A percentile compares a stretch with the other conserved stretches of the same genome.
These are phyloP conservation scores for Diaporthe ampelina DNA, from an alignment of 2,329 filamentous ascomycete species.

Conservation along the genomic window DNA sequence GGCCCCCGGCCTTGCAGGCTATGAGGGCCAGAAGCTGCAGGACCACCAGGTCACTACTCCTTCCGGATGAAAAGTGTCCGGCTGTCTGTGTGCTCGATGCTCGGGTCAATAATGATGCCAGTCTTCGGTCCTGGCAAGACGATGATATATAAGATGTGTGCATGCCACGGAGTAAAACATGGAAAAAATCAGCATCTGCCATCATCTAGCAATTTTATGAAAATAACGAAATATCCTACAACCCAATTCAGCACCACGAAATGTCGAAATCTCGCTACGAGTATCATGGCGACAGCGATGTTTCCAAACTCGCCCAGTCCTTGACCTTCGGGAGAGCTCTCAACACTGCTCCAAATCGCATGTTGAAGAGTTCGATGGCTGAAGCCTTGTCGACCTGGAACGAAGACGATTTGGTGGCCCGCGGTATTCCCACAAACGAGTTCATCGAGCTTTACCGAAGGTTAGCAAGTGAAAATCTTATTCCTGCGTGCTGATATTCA, in stretches of 20 bases:
- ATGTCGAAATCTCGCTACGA: slow-evolving; percentile 2
- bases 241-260: neutral
- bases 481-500: neutral
- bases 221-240: neutral
- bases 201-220: neutral
- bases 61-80: neutral
- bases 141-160: neutral
- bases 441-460: slow-evolving; percentile 68
- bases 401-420: slow-evolving; percentile 67
- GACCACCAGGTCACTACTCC: neutral
- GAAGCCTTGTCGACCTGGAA: slow-evolving; percentile 74
- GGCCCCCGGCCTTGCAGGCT: neutral
- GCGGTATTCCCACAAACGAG: slow-evolving; percentile 58
- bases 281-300: neutral
- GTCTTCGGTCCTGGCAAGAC: neutral
- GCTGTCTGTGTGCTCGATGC: neutral
- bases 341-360: slow-evolving; percentile 71
- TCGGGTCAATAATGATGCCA: neutral
- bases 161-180: no score
- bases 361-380: slow-evolving; percentile 76
- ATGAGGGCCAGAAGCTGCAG: neutral
- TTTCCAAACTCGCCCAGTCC: slow-evolving; percentile 7
- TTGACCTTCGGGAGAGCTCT: slow-evolving; percentile 62
- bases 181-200: neutral
- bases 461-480: slow-evolving; percentile 41